Evolutionary conservation across 345 rosid species (phyloP), one percentile per base, ranked within the genome.

Genomic region (Erucastrum elatum): DNA sequence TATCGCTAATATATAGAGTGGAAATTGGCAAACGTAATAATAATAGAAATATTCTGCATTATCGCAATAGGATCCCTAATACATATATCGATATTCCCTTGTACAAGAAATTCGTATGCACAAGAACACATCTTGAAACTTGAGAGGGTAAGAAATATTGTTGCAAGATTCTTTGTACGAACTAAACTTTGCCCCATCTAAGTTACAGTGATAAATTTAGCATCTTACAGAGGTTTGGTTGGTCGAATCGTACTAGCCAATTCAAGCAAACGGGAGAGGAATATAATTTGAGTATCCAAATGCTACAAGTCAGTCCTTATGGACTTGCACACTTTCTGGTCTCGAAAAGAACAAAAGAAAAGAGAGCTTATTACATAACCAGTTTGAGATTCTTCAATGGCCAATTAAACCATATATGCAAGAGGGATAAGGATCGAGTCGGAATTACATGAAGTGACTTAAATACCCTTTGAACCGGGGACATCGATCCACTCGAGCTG

Each of bases 401-500:
- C 17, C 17, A 51, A 15, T n/a, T 51, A 53, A 49, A 63, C 78
- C 82, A 46, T 25, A 5, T 3, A 70, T 82, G 69, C 65, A 82
- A 8, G 37, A 51, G 56, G 56, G 16, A 51, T 51, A 15, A 13
- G 53, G 16, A 51, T 51, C 56, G 16, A 21, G n/a, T n/a, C 5
- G 6, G 53, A 51, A n/a, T 51, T 17, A 51, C 21, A 15, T 51
- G 53, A 51, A 30, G 34, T 63, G 17, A 71, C 70, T 67, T 78
- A 85, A 60, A 87, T 11, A 17, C 89, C 93, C 77, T 77, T 84
- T 1, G 87, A 65, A 44, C 87, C 88, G 1, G 89, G 90, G 16
- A 91, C 29, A 62, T 88, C 75, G 13, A 91, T 78, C 96, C 96
- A 91, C 72, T 86, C 81, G 39, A 91, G 30, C 69, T 85, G 93